Conservation (phyloP, 1,284 basidiomycete genomes). For the Cutaneotrichosporon cavernicola region DNA sequence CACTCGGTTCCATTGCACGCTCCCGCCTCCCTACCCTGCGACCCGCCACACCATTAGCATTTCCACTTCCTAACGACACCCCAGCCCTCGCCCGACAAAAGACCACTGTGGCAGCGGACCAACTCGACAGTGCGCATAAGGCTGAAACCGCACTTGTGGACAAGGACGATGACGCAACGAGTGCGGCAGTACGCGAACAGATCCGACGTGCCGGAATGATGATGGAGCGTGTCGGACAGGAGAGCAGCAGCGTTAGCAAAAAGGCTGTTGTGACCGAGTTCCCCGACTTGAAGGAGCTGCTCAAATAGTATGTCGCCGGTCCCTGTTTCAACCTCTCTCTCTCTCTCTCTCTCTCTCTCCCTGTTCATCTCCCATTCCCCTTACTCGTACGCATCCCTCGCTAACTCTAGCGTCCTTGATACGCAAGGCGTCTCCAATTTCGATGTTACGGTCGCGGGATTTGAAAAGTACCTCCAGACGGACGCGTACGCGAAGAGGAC, state of each 20-base stretch:
- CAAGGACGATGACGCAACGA: background rate
- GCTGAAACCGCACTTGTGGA: background rate
- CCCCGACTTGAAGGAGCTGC: conserved; percentile 37
- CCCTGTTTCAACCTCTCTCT: background rate
- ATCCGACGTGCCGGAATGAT: conserved; percentile 31
- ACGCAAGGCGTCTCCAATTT: conserved; percentile 11
- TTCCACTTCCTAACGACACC: background rate
- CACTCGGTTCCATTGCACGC: background rate
- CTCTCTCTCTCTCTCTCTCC: background rate
- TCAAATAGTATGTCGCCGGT: conserved; percentile 38
- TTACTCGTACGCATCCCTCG: background rate
- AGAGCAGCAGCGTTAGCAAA: conserved; percentile 34
- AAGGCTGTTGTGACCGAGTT: conserved; percentile 37
- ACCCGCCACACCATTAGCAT: background rate
- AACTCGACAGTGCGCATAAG: background rate
- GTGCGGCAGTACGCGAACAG: conserved; percentile 12
- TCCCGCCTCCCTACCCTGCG: too few species aligned
- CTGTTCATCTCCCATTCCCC: background rate
- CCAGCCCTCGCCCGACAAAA: background rate
- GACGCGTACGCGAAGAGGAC: background rate
- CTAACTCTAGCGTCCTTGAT: background rate
- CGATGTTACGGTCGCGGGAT: conserved; percentile 21
- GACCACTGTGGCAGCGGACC: background rate
- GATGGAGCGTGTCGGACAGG: conserved; percentile 26
- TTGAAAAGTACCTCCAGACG: conserved; percentile 16